These are phyloP conservation scores for Phenoliferia sp. DNA, from an alignment of 1,284 basidiomycete species.

Conservation along the genomic window DNA sequence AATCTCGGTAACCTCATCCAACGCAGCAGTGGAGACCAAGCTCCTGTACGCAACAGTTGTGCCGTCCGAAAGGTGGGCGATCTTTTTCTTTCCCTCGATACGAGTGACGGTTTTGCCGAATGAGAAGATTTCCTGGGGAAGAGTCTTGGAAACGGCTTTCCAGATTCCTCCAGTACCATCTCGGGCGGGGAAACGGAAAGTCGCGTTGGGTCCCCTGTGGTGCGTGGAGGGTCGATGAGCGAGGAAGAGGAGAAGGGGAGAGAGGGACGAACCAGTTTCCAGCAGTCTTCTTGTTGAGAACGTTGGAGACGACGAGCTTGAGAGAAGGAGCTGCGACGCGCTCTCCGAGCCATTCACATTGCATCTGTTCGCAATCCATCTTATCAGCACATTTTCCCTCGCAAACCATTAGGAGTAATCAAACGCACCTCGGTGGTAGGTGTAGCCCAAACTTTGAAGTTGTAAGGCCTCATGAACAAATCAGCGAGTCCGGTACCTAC, in stretches of 20 bases:
- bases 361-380: conserved; percentile 47
- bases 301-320: conserved; percentile 50
- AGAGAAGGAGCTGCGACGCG: conserved; percentile 52
- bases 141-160: conserved; percentile 49
- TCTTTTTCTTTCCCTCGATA: conserved; percentile 46
- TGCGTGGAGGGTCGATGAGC: not conserved
- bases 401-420: too few relatives aligned
- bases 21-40: conserved; percentile 49
- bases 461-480: conserved; percentile 53
- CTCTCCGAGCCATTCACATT: conserved; percentile 55
- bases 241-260: not conserved
- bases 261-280: conserved; percentile 46
- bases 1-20: conserved; percentile 46
- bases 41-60: conserved; percentile 46
- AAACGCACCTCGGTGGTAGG: conserved; percentile 45
- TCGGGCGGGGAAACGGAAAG: conserved; percentile 52
- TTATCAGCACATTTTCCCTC: too few relatives aligned
- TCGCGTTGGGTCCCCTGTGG: conserved; percentile 48
- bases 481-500: conserved; percentile 48
- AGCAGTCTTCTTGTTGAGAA: conserved; percentile 49
- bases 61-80: conserved; percentile 46
- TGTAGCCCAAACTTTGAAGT: conserved; percentile 54
- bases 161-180: conserved; percentile 53
- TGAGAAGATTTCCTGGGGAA: conserved; percentile 46
- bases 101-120: conserved; percentile 44